Percentiles rank a stretch among this genome's conserved stretches.
phyloP scores from a whole-genome alignment of 2,329 filamentous ascomycete genomes.

The Colletotrichum sp. region DNA sequence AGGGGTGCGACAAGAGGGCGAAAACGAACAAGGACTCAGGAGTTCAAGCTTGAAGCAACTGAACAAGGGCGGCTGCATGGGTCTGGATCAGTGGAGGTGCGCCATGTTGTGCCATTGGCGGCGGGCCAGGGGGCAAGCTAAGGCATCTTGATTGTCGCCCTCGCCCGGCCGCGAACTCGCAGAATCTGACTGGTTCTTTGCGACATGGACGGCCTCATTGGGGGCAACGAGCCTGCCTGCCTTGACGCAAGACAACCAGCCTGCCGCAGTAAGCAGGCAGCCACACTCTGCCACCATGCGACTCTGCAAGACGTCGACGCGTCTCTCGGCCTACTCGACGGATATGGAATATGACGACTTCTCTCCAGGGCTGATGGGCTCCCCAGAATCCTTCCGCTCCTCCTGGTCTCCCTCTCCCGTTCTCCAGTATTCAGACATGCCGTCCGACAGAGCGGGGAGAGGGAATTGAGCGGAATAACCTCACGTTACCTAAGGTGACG shows the following conservation, averaged over 20 bases:
- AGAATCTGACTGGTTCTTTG: conserved; percentile 3
- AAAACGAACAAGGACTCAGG: background rate
- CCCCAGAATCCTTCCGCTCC: background rate
- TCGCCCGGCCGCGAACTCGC: conserved; percentile 1
- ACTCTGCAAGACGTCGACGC: background rate
- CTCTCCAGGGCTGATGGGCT: background rate
- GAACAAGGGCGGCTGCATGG: conserved; percentile 19
- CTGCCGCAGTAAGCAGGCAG: background rate
- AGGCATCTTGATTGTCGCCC: conserved; percentile 16
- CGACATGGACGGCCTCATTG: conserved; percentile 2
- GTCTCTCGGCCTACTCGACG: background rate
- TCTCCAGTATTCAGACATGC: background rate
- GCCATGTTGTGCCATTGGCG: conserved; percentile 23
- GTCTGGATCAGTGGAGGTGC: conserved; percentile 16
- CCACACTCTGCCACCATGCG: background rate
- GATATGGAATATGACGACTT: conserved; percentile 15
- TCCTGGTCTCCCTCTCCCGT: background rate
- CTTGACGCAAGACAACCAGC: conserved; percentile 7
- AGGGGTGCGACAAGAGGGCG: conserved; percentile 5
- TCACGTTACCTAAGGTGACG: background rate
- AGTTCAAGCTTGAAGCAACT: conserved; percentile 14
- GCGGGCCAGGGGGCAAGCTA: conserved; percentile 10
- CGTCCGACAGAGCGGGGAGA: background rate
- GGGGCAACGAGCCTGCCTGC: background rate
- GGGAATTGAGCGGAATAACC: background rate